phyloP scores from a whole-genome alignment of 2,329 filamentous ascomycete species.

The Phaeosphaeria sp. region DNA sequence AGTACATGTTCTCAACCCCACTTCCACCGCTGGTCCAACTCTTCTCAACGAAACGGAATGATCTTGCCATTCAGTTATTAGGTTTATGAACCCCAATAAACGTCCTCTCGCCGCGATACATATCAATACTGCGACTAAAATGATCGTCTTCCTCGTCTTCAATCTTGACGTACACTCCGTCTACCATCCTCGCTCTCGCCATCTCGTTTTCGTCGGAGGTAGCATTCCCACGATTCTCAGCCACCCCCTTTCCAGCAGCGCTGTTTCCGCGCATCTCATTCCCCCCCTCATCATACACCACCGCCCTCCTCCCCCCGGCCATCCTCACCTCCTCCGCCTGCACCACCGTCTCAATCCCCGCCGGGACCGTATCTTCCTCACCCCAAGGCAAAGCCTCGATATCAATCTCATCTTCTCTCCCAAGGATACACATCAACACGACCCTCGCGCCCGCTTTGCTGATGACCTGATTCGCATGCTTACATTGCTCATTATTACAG shows the following conservation, averaged over 20 bases:
- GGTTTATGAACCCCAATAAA: slow-evolving; percentile 42
- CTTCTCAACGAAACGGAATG: too few species aligned
- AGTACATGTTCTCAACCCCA: too few species aligned
- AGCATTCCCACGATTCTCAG: slow-evolving; percentile 77
- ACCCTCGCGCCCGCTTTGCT: slow-evolving; percentile 88
- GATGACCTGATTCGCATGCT: slow-evolving; percentile 89
- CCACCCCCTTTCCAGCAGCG: slow-evolving; percentile 75
- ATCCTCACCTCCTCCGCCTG: slow-evolving; percentile 70
- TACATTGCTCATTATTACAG: slow-evolving; percentile 83
- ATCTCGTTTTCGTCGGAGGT: slow-evolving; percentile 55
- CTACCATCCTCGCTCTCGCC: slow-evolving; percentile 45
- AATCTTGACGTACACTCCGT: slow-evolving; percentile 51
- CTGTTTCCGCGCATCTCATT: slow-evolving; percentile 5
- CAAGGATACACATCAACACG: slow-evolving; percentile 77
- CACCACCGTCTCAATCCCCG: slow-evolving; percentile 83
- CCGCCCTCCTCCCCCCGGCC: slow-evolving; percentile 41
- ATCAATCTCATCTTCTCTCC: slow-evolving; percentile 77
- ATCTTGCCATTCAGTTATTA: too few species aligned
- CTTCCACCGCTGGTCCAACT: too few species aligned
- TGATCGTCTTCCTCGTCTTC: slow-evolving; percentile 45
- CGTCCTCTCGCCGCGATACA: slow-evolving; percentile 43
- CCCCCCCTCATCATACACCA: slow-evolving; percentile 37
- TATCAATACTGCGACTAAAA: slow-evolving; percentile 39
- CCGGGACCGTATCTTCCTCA: slow-evolving; percentile 70
- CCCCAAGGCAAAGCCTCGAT: slow-evolving; percentile 87